Conservation (phyloP, 495 filamentous ascomycete genomes). For the Platismatia glauca region DNA sequence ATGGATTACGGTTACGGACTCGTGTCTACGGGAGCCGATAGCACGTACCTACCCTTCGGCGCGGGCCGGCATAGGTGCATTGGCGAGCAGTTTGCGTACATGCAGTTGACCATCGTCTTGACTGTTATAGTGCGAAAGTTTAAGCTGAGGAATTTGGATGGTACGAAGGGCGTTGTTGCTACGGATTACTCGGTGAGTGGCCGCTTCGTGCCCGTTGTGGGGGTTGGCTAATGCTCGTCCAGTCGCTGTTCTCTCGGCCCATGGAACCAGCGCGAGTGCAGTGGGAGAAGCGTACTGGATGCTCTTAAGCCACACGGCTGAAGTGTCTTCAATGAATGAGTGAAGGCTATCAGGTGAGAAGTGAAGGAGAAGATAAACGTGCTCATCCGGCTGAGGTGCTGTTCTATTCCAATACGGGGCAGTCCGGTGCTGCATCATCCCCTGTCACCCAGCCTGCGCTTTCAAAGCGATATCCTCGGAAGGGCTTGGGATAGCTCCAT, state of each 20-base stretch:
- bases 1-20: conserved; percentile 90
- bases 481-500: too few relatives aligned
- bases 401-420: too few relatives aligned
- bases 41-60: conserved; percentile 94
- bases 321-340: too few relatives aligned
- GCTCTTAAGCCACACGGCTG: background rate
- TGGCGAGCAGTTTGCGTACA: conserved; percentile 92
- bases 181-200: conserved; percentile 74
- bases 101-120: conserved; percentile 80
- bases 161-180: conserved; percentile 56
- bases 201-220: background rate
- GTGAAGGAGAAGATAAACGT: too few relatives aligned
- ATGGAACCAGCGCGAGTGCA: conserved; percentile 53
- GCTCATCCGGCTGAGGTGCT: too few relatives aligned
- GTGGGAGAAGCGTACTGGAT: conserved; percentile 50
- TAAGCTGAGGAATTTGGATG: conserved; percentile 63
- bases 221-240: background rate
- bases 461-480: too few relatives aligned
- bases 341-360: too few relatives aligned
- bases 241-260: conserved; percentile 45
- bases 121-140: conserved; percentile 64
- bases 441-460: too few relatives aligned
- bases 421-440: too few relatives aligned
- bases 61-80: conserved; percentile 92
- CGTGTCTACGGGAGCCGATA: conserved; percentile 75